Evolutionary conservation across 257 asterid species (phyloP).

Genomic region (Solanum virginianum): DNA sequence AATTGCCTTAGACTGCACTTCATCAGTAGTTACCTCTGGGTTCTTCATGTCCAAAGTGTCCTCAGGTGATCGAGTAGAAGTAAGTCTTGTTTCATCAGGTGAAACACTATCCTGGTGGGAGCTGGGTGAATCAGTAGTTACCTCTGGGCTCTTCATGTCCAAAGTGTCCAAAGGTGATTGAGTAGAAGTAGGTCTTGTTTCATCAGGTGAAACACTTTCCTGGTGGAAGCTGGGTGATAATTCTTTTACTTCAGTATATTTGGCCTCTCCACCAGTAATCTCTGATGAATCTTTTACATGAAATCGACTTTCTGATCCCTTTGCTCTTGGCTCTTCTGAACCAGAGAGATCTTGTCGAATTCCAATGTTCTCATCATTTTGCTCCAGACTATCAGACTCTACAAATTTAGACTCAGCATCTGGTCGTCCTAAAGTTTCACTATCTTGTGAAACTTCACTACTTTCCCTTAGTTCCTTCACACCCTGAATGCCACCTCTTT

Average conservation of each 20-base stretch:
- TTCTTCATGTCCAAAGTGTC: conserved; percentile 25
- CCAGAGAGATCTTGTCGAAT: conserved; percentile 20
- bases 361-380: conserved; percentile 25
- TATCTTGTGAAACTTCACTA: conserved; percentile 13
- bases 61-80: conserved; percentile 27
- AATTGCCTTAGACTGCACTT: conserved; percentile 26
- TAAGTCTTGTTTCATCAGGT: conserved; percentile 24
- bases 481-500: conserved; percentile 5
- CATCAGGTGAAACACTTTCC: conserved; percentile 28
- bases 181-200: conserved; percentile 9
- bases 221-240: conserved; percentile 17
- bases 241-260: conserved; percentile 20
- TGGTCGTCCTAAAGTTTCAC: conserved; percentile 12
- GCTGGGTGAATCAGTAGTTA: conserved; percentile 21
- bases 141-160: conserved; percentile 25
- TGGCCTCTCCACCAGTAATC: conserved; percentile 16
- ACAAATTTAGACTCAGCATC: conserved; percentile 10
- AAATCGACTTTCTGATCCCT: conserved; percentile 24
- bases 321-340: conserved; percentile 23
- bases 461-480: conserved; percentile 16
- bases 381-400: conserved; percentile 20
- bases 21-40: conserved; percentile 25
- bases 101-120: conserved; percentile 19
- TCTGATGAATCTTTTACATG: conserved; percentile 26
- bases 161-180: conserved; percentile 33